Conservation (phyloP, 139 green algal genomes). For the Chlamydomonas sphaeroides region DNA sequence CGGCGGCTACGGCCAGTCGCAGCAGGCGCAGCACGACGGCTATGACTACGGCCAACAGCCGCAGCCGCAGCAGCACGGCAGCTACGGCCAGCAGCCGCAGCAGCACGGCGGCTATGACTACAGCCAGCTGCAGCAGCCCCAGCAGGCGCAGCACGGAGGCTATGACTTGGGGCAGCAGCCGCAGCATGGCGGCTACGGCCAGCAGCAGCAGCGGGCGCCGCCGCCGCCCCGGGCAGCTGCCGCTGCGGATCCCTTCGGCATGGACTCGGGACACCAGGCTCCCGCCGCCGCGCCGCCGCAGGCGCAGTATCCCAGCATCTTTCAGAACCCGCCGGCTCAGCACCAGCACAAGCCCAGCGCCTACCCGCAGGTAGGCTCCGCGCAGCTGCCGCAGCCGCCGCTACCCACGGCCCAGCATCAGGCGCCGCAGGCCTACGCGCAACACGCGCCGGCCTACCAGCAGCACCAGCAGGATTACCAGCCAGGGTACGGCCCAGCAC, state of each 20-base stretch:
- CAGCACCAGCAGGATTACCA: neutral
- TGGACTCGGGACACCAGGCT: too few relatives aligned
- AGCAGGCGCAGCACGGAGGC: neutral
- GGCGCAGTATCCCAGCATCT: too few relatives aligned
- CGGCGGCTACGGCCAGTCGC: neutral
- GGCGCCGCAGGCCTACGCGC: neutral
- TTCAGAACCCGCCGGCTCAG: neutral
- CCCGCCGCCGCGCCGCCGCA: too few relatives aligned
- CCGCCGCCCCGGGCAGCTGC: too few relatives aligned
- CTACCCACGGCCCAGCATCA: neutral
- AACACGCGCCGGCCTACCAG: neutral
- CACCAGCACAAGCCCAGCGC: too few relatives aligned
- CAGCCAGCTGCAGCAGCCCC: neutral
- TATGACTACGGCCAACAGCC: neutral
- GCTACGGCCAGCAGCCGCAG: neutral
- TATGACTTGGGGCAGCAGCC: neutral
- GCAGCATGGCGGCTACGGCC: too few relatives aligned
- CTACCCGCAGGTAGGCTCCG: too few relatives aligned
- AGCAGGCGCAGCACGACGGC: neutral
- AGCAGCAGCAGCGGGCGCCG: too few relatives aligned
- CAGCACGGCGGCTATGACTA: neutral
- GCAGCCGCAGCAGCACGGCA: neutral
- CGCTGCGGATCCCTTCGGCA: too few relatives aligned
- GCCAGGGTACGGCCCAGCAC: too few relatives aligned
- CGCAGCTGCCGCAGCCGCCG: neutral